A percentile compares a stretch with the other conserved stretches of the same genome.
Conservation (phyloP, 78 protist genomes). For the Tieghemostelium lacteum region DNA sequence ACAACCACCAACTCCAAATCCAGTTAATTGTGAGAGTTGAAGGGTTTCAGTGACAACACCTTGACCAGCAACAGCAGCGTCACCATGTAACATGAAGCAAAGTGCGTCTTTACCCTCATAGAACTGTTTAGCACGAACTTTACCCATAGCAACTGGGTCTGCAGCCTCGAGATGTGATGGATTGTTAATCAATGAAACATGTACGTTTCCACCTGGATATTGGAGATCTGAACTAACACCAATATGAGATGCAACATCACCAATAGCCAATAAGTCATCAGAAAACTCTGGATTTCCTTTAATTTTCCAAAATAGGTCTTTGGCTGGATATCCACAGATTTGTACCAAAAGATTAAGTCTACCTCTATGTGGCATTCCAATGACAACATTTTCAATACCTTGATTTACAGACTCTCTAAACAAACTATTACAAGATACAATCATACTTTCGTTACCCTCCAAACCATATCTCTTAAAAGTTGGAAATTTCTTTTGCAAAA, state of each 20-base stretch:
- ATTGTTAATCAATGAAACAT: slow-evolving; percentile 91
- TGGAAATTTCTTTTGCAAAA: slow-evolving; percentile 86
- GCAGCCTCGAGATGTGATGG: slow-evolving; percentile 97
- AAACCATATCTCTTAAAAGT: slow-evolving; percentile 84
- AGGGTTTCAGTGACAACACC: slow-evolving; percentile 94
- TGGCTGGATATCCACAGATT: slow-evolving; percentile 58
- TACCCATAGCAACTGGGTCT: slow-evolving; percentile 94
- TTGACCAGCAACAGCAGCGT: slow-evolving; percentile 97
- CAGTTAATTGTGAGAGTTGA: slow-evolving; percentile 81
- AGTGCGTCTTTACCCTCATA: slow-evolving; percentile 14
- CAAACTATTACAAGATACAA: slow-evolving; percentile 75
- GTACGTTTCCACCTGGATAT: slow-evolving; percentile 6
- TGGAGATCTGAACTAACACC: slow-evolving; percentile 66
- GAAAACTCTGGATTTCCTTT: slow-evolving; percentile 71
- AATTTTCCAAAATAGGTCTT: slow-evolving; percentile 76
- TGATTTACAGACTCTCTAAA: slow-evolving; percentile 33
- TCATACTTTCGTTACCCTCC: slow-evolving; percentile 89
- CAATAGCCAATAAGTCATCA: slow-evolving; percentile 79
- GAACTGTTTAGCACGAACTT: slow-evolving; percentile 89
- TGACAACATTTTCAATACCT: slow-evolving; percentile 82
- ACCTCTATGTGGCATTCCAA: slow-evolving; percentile 97
- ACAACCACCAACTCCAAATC: slow-evolving; percentile 87
- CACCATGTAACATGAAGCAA: slow-evolving; percentile 93
- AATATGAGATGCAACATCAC: slow-evolving; percentile 96
- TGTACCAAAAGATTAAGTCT: slow-evolving; percentile 84